Evolutionary conservation across 208 protist genomes (phyloP).

Genomic region (Trypanosoma scelopori): DNA sequence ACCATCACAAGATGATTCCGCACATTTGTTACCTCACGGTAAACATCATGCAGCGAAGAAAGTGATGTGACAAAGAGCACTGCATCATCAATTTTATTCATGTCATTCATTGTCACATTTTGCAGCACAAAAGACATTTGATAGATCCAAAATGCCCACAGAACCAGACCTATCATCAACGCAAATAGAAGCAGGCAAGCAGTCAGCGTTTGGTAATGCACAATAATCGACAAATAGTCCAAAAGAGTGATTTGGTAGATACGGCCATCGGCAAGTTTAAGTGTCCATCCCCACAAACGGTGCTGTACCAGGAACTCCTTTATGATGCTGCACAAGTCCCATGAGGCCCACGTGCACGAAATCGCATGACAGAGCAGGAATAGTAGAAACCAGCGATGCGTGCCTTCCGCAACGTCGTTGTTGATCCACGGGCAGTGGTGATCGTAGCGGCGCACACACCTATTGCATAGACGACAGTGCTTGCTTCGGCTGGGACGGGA

Average conservation of each 20-base stretch:
- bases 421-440: constrained; percentile 98
- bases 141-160: constrained; percentile 82
- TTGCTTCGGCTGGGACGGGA: constrained; percentile 91
- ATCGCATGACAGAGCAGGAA: constrained; percentile 89
- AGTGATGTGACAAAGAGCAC: constrained; percentile 52
- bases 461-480: constrained; percentile 92
- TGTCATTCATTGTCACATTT: constrained; percentile 88
- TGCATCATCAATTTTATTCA: constrained; percentile 87
- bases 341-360: constrained; percentile 78
- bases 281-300: constrained; percentile 63
- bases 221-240: constrained; percentile 68
- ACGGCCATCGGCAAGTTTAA: constrained; percentile 26
- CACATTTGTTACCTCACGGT: constrained; percentile 60
- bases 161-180: constrained; percentile 60
- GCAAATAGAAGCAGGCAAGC: constrained; percentile 79
- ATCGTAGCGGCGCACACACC: constrained; percentile 95
- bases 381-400: constrained; percentile 89
- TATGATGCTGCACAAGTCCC: constrained; percentile 62
- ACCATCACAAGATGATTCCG: constrained; percentile 48
- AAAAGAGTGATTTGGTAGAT: constrained; percentile 35
- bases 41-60: constrained; percentile 55
- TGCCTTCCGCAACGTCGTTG: constrained; percentile 95
- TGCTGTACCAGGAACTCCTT: constrained; percentile 50
- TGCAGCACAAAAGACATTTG: constrained; percentile 73
- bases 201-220: constrained; percentile 58